Conservation (phyloP, 192 early-diverging fungal genomes). For the Piromyces sp. region DNA sequence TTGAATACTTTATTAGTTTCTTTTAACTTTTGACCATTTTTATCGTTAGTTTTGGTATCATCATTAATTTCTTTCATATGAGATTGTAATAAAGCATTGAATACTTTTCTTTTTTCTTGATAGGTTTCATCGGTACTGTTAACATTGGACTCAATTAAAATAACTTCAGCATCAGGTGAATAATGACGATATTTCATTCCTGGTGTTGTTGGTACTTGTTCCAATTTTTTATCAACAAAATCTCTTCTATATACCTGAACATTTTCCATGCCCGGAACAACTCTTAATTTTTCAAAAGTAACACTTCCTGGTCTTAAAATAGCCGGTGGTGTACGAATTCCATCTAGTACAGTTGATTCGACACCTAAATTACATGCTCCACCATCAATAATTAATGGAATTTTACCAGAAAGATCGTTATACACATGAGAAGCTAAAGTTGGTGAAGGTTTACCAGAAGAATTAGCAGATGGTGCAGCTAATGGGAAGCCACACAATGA, state of each 20-base stretch:
- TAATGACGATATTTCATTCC: slow-evolving; percentile 99
- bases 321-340: slow-evolving; percentile 43
- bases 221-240: slow-evolving; percentile 49
- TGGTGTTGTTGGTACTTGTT: slow-evolving; percentile 75
- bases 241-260: slow-evolving; percentile 64
- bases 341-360: slow-evolving; percentile 89
- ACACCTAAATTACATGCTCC: slow-evolving; percentile 78
- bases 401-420: slow-evolving; percentile 55
- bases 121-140: neutral
- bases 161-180: slow-evolving; percentile 71
- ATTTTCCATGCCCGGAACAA: slow-evolving; percentile 38
- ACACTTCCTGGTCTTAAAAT: slow-evolving; percentile 87
- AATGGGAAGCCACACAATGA: slow-evolving; percentile 64
- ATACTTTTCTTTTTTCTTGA: neutral
- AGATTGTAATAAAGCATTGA: too few relatives aligned
- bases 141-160: slow-evolving; percentile 7
- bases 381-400: slow-evolving; percentile 79
- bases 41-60: neutral
- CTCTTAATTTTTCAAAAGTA: slow-evolving; percentile 54
- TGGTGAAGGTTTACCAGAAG: slow-evolving; percentile 84
- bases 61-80: neutral
- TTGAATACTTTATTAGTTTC: neutral
- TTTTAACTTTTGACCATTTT: neutral
- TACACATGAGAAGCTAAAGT: slow-evolving; percentile 78
- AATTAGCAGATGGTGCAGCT: slow-evolving; percentile 96